phyloP scores from a whole-genome alignment of 805 yeast species.

The Saccharomyces eubayanus region DNA sequence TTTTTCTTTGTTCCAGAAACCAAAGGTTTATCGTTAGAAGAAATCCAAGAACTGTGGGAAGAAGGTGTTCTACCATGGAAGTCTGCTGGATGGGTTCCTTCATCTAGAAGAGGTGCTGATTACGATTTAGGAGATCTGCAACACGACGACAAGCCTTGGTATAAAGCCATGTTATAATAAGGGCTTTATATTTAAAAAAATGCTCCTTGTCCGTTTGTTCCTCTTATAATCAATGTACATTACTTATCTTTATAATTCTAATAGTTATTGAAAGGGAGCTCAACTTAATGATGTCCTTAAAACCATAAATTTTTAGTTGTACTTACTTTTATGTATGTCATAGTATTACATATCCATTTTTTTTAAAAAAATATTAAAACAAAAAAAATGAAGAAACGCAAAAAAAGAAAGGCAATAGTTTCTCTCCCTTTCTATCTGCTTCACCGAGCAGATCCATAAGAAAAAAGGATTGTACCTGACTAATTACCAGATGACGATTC shows the following conservation, averaged over 20 bases:
- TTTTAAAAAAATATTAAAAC: neutral
- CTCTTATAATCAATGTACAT: neutral
- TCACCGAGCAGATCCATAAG: neutral
- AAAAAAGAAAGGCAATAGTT: neutral
- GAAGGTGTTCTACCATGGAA: constrained; percentile 34
- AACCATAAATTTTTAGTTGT: neutral
- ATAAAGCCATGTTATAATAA: constrained; percentile 1
- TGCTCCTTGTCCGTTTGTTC: neutral
- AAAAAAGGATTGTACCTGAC: neutral
- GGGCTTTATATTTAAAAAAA: neutral
- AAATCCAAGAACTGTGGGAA: constrained; percentile 55
- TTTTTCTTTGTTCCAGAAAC: constrained; percentile 66
- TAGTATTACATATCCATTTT: neutral
- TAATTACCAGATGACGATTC: neutral
- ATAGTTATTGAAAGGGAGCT: neutral
- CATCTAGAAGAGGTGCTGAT: constrained; percentile 22
- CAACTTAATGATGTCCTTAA: neutral
- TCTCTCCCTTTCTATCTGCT: neutral
- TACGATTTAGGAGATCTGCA: constrained; percentile 10
- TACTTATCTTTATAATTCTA: neutral
- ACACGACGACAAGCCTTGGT: constrained; percentile 10
- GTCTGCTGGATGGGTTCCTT: constrained; percentile 42
- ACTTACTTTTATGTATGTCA: neutral
- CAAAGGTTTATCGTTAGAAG: constrained; percentile 68
- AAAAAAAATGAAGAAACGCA: no score